phyloP scores from a whole-genome alignment of 805 yeast genomes.

The Clavispora carvajalis region DNA sequence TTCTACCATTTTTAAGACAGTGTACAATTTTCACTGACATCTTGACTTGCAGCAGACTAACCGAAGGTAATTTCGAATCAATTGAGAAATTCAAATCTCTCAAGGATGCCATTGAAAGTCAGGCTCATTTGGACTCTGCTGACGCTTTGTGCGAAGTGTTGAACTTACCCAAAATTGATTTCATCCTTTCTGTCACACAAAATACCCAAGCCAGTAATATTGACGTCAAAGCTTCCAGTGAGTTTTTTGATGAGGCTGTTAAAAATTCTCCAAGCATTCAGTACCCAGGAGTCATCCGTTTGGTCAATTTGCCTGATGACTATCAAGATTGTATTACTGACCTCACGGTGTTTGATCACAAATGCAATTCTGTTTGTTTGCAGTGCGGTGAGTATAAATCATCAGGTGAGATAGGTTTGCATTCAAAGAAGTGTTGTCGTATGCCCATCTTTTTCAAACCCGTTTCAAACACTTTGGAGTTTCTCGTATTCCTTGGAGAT shows the following conservation, averaged over 20 bases:
- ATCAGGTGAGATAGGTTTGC: background rate
- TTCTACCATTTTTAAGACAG: conserved; percentile 31
- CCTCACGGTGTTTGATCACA: conserved; percentile 9
- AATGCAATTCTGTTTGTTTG: conserved; percentile 28
- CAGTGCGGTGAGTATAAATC: conserved; percentile 24
- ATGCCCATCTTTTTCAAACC: conserved; percentile 17
- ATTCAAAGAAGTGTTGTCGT: conserved; percentile 5
- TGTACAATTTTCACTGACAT: conserved; percentile 28
- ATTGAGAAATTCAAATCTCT: conserved; percentile 14
- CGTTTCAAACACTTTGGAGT: conserved; percentile 21
- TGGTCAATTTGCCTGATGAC: conserved; percentile 48
- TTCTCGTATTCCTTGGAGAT: conserved; percentile 20
- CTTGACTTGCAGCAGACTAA: conserved; percentile 23
- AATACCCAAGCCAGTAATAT: background rate
- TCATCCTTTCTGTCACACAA: conserved; percentile 8
- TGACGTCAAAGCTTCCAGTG: background rate
- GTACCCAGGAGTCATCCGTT: conserved; percentile 50
- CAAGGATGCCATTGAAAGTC: conserved; percentile 12
- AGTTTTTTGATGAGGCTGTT: background rate
- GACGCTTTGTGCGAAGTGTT: conserved; percentile 22
- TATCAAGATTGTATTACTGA: conserved; percentile 24
- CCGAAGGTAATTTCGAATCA: conserved; percentile 20
- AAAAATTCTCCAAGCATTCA: conserved; percentile 23
- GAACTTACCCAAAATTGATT: conserved; percentile 20
- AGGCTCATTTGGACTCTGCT: conserved; percentile 14